Conservation (phyloP, 176 grass and related monocot genomes). For the Olyra latifolia region DNA sequence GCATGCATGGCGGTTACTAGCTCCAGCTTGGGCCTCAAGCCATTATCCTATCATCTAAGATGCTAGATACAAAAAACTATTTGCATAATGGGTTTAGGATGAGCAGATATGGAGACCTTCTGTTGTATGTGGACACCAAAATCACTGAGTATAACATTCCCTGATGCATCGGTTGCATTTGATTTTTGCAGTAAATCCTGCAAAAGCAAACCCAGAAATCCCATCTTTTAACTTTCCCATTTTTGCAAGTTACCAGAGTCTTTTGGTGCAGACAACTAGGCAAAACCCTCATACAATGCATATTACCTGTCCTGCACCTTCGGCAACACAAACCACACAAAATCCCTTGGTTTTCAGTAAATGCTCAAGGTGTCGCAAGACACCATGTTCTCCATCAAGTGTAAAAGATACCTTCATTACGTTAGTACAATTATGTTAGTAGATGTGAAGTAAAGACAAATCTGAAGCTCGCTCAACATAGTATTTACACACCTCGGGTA, state of each 20-base stretch:
- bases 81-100: background rate
- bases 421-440: constrained; percentile 27
- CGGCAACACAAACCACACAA: constrained; percentile 86
- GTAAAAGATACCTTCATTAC: constrained; percentile 69
- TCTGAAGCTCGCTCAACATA: background rate
- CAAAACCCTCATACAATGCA: background rate
- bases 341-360: constrained; percentile 79
- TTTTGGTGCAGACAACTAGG: background rate
- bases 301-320: constrained; percentile 95
- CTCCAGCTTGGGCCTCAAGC: background rate
- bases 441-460: constrained; percentile 21
- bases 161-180: constrained; percentile 86
- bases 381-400: constrained; percentile 81
- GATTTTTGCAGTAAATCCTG: constrained; percentile 92
- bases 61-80: background rate
- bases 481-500: constrained; percentile 75
- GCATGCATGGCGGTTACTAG: background rate
- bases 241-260: background rate
- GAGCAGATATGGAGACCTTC: constrained; percentile 46
- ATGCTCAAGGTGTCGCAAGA: constrained; percentile 73
- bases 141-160: constrained; percentile 86
- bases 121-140: constrained; percentile 94
- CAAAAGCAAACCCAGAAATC: constrained; percentile 38
- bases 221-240: background rate
- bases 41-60: background rate